Base-by-base conservation (phyloP, 202 grass and related monocot genomes). In the Brachypodium distachyon region DNA sequence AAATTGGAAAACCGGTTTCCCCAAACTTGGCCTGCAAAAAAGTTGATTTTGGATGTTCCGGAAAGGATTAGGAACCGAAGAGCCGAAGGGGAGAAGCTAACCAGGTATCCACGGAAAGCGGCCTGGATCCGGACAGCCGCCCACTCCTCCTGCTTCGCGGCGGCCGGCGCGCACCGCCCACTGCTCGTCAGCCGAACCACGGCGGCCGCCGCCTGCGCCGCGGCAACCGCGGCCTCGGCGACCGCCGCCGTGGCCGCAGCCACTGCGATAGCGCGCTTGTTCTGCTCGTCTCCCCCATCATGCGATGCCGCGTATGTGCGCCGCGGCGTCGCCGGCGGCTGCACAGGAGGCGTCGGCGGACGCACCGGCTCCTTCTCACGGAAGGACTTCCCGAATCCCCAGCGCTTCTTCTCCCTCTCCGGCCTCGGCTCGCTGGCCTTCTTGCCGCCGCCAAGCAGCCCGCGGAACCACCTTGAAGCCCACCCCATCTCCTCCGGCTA, bases 41-140 rank as follows among this genome's bases (percentile, higher is more conserved):
- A 68, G 41, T 31, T 16, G 14, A 68, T n/a, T 68, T 68, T 18
- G 64, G 3, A 40, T 23, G 44, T 54, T 13, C 11, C 22, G 3
- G 4, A 19, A 39, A 58, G 70, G 12, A 52, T 37, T 34, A n/a
- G 54, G 18, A 81, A 64, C 55, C 10, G 73, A 73, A 40, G 26
- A 64, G 13, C 21, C 3, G 70, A n/a, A 40, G 61, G 55, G 6
- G 25, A 63, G 82, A n/a, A 81, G 26, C 87, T 80, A 14, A 99
- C 96, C 92, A 99, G 79, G 64, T 99, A 99, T 67, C 96, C 92
- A 72, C 96, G 92, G 73, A 99, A 99, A 49, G 88, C 83, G n/a
- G 92, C 78, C 77, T 99, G 96, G 74, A 99, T 96, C 85, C 82
- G 87, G 32, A 91, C 77, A 0, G 89, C 91, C 13, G 96, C 92